phyloP scores from a whole-genome alignment of 2,329 filamentous ascomycete genomes.

The Pyrenochaeta sp. region DNA sequence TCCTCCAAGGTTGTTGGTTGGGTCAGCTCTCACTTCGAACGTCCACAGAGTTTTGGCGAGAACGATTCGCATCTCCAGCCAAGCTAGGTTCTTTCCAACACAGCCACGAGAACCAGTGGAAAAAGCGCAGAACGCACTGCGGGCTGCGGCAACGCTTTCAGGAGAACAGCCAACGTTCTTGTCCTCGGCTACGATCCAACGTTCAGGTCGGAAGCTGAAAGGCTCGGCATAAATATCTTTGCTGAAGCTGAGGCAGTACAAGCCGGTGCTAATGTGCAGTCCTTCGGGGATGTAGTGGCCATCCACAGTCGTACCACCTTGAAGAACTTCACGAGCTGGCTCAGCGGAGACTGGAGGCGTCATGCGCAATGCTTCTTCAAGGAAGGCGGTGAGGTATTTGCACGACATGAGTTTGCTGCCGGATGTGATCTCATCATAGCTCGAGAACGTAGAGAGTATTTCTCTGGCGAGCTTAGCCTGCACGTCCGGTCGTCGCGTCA shows the following conservation, averaged over 20 bases:
- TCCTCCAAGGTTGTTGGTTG: slow-evolving; percentile 31
- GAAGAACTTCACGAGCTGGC: slow-evolving; percentile 32
- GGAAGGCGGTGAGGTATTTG: slow-evolving; percentile 30
- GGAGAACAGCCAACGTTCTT: slow-evolving; percentile 15
- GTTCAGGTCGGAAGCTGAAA: slow-evolving; percentile 35
- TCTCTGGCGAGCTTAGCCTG: slow-evolving; percentile 29
- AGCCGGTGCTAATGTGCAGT: slow-evolving; percentile 17
- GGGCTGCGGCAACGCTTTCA: slow-evolving; percentile 22
- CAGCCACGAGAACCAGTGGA: slow-evolving; percentile 38
- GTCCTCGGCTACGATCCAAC: slow-evolving; percentile 33
- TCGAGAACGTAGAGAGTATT: slow-evolving; percentile 24
- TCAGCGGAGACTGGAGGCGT: slow-evolving; percentile 28
- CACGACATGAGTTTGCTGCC: slow-evolving; percentile 26
- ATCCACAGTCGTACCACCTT: slow-evolving; percentile 26
- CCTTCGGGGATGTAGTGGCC: slow-evolving; percentile 31
- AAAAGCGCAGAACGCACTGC: slow-evolving; percentile 34
- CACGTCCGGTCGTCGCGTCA: slow-evolving; percentile 17
- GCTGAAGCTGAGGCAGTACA: slow-evolving; percentile 28
- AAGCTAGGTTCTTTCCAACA: slow-evolving; percentile 43
- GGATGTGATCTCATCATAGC: slow-evolving; percentile 26
- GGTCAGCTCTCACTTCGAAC: slow-evolving; percentile 34
- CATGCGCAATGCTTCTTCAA: slow-evolving; percentile 36
- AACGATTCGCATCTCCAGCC: slow-evolving; percentile 36
- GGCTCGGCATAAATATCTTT: slow-evolving; percentile 25
- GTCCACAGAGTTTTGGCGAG: slow-evolving; percentile 36